Base-by-base conservation (phyloP, 768 basidiomycete species). In the Podaxis sp. region DNA sequence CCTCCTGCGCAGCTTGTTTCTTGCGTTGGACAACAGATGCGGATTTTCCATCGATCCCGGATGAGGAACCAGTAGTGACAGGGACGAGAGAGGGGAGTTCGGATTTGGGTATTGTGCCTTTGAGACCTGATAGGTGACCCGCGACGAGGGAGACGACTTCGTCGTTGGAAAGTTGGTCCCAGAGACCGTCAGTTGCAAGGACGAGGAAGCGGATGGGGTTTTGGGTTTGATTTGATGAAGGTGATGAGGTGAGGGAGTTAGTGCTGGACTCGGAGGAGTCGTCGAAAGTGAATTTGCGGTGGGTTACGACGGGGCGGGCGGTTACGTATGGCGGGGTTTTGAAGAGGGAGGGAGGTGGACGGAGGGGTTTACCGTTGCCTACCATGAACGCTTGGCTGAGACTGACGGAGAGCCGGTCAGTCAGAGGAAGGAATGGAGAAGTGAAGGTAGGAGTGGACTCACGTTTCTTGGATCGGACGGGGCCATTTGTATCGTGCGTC, bases 241-340 rank as follows among this genome's bases (percentile, higher is more conserved):
- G 6, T 44, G 64, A 51, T 32, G 69, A 59, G 21, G 69, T 67
- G 27, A 60, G 55, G 28, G 74, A 61, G 13, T 79, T 68, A 23
- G 81, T 75, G 68, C 89, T 82, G 13, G 81, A 75, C 65, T 46
- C 27, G 10, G 52, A 13, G 10, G 52, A 13, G n/a, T 37, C 32
- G 32, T 32, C 36, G 36, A 61, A 61, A 14, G 52, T 54, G 32
- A 92, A 76, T 65, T 88, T 86, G 62, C 84, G 84, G 66, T 93
- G 88, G 2, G 88, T 90, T 28, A 95, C 85, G 37, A 91, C 92
- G 2, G 94, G 94, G 5, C 79, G 78, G 14, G 94, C 86, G 35
- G 82, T 95, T 23, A 96, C 93, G 72, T 96, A 97, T n/a, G 94
- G 94, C 1, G 94, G 94, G 3, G 95, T 93, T 72, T 88, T 90